A percentile compares a stretch with the other conserved stretches of the same genome.
phyloP scores from a whole-genome alignment of 345 rosid species.

The Microcos paniculata region DNA sequence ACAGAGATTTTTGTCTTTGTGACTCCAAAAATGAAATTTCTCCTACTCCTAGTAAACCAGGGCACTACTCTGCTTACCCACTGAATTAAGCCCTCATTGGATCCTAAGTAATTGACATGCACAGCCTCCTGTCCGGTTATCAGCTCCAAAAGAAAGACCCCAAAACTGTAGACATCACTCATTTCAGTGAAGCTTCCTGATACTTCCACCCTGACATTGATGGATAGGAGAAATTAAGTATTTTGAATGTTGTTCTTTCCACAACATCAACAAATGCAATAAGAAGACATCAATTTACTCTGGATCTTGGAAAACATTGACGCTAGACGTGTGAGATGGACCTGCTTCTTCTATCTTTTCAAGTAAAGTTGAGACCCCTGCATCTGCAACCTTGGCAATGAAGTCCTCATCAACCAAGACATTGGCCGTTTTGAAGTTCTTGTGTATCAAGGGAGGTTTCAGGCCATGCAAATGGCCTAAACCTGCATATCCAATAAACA shows the following conservation, averaged over 20 bases:
- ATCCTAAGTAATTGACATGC: constrained; percentile 26
- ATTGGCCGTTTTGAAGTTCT: constrained; percentile 65
- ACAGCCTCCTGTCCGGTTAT: constrained; percentile 47
- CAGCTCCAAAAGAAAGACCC: constrained; percentile 71
- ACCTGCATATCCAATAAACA: constrained; percentile 47
- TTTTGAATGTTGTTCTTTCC: background rate
- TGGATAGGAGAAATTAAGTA: background rate
- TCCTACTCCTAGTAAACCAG: background rate
- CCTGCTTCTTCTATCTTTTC: constrained; percentile 51
- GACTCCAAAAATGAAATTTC: background rate
- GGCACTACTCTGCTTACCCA: constrained; percentile 37
- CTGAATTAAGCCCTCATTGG: constrained; percentile 40
- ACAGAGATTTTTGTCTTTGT: background rate
- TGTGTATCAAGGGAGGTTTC: constrained; percentile 61
- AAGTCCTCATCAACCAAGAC: constrained; percentile 69
- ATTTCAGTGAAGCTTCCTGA: constrained; percentile 38
- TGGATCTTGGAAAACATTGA: constrained; percentile 51
- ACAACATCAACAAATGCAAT: background rate
- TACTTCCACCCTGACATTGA: constrained; percentile 35
- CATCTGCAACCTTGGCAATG: constrained; percentile 61
- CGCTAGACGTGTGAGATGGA: constrained; percentile 35
- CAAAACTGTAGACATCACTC: constrained; percentile 65
- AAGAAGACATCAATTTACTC: constrained; percentile 44
- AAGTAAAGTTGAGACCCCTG: constrained; percentile 45
- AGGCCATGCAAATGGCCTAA: constrained; percentile 53